These are phyloP conservation scores for Phoma sp. DNA, from an alignment of 2,329 filamentous ascomycete genomes.

Conservation along the genomic window DNA sequence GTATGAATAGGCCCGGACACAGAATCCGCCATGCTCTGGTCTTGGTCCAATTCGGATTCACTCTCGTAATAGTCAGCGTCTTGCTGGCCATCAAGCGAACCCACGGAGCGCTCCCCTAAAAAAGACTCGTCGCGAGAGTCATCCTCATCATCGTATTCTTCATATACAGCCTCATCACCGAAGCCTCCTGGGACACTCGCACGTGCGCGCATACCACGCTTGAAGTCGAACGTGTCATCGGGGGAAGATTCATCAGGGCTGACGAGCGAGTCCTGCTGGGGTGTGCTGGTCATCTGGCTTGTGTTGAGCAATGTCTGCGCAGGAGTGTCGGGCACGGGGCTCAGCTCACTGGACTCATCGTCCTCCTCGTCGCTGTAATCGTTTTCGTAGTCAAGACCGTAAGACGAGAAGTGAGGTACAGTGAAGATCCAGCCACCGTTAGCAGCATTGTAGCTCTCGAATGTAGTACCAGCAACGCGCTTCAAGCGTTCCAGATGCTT, in stretches of 20 bases:
- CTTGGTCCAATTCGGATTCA: constrained; percentile 76
- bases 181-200: constrained; percentile 80
- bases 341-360: constrained; percentile 47
- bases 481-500: constrained; percentile 86
- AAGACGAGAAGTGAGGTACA: constrained; percentile 97
- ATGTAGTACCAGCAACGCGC: constrained; percentile 80
- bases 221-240: constrained; percentile 65
- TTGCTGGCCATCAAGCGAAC: constrained; percentile 69
- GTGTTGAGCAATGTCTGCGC: constrained; percentile 40
- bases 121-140: constrained; percentile 70
- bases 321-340: constrained; percentile 55
- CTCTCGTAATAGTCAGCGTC: constrained; percentile 70
- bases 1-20: constrained; percentile 76
- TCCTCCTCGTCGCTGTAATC: constrained; percentile 70
- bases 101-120: constrained; percentile 91
- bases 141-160: constrained; percentile 61
- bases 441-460: constrained; percentile 78
- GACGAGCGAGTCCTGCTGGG: constrained; percentile 46
- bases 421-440: constrained; percentile 90
- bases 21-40: constrained; percentile 79
- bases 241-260: constrained; percentile 53
- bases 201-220: constrained; percentile 57
- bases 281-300: constrained; percentile 44
- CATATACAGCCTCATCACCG: constrained; percentile 65
- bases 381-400: constrained; percentile 77